Percentiles rank a stretch among this genome's conserved stretches.
Evolutionary conservation across 2,329 filamentous ascomycete genomes (phyloP).

Genomic region (Arthrobotrys musiformis): DNA sequence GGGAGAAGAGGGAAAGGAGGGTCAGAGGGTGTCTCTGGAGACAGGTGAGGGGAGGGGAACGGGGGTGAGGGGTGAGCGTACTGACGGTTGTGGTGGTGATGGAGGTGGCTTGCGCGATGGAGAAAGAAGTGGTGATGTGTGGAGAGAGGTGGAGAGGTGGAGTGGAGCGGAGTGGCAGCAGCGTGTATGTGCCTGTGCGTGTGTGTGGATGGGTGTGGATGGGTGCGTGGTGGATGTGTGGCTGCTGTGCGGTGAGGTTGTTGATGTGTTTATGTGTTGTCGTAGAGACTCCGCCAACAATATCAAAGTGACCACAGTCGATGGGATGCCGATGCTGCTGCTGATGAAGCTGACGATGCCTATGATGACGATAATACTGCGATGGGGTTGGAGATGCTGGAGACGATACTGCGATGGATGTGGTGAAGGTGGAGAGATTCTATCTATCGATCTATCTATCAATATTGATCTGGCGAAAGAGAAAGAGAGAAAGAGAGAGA

Average conservation of each 20-base stretch:
- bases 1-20: not conserved
- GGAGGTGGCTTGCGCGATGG: conserved; percentile 3
- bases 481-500: not conserved
- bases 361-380: not conserved
- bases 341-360: not conserved
- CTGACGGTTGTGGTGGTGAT: not conserved
- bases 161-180: not conserved
- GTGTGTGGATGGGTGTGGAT: too few relatives aligned
- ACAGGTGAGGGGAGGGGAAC: not conserved
- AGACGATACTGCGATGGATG: too few relatives aligned
- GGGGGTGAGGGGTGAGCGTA: conserved; percentile 4
- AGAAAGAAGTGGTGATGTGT: conserved; percentile 29
- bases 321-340: not conserved
- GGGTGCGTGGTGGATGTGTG: too few relatives aligned
- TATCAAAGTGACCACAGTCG: not conserved
- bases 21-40: not conserved
- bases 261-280: not conserved
- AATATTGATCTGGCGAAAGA: not conserved
- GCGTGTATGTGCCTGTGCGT: conserved; percentile 1
- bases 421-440: too few relatives aligned
- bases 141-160: conserved; percentile 5
- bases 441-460: too few relatives aligned
- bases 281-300: not conserved
- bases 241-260: conserved; percentile 7
- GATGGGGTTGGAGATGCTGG: not conserved